Conservation (phyloP, 2,329 filamentous ascomycete species). For the Amauroascus niger region DNA sequence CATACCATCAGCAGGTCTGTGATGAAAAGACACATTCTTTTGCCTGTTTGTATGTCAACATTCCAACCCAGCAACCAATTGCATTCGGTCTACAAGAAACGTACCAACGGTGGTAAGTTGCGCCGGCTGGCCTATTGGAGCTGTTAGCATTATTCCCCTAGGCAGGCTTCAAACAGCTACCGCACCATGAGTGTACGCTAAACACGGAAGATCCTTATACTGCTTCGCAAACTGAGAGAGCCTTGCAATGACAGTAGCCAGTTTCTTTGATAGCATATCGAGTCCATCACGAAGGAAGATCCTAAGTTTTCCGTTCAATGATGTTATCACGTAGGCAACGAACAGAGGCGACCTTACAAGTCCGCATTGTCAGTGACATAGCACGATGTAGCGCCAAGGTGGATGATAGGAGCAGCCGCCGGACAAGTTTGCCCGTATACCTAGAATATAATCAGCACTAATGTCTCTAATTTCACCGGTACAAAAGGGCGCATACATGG, state of each 20-base stretch:
- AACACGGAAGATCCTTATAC: constrained; percentile 61
- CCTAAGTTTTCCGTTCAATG: constrained; percentile 40
- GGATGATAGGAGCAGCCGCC: constrained; percentile 72
- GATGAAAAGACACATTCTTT: constrained; percentile 11
- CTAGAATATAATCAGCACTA: constrained; percentile 32
- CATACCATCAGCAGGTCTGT: constrained; percentile 5
- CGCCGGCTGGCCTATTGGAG: constrained; percentile 30
- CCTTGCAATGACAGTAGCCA: constrained; percentile 69
- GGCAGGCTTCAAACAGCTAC: constrained; percentile 19
- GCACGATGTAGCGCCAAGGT: constrained; percentile 53
- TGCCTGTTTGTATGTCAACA: background rate
- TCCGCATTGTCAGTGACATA: constrained; percentile 16
- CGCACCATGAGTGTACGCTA: constrained; percentile 65
- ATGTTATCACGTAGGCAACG: background rate
- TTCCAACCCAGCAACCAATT: background rate
- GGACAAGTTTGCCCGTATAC: constrained; percentile 60
- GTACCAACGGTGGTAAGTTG: constrained; percentile 58
- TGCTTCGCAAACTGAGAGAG: constrained; percentile 61
- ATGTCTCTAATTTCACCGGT: constrained; percentile 1
- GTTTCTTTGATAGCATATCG: constrained; percentile 64
- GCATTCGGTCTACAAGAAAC: constrained; percentile 11
- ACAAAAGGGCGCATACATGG: constrained; percentile 31
- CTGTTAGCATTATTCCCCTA: background rate
- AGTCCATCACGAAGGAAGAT: constrained; percentile 68
- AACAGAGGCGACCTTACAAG: constrained; percentile 13